Evolutionary conservation across 768 basidiomycete species (phyloP), one percentile per base, ranked within the genome.

Genomic region (Phaeotremella fagi): DNA sequence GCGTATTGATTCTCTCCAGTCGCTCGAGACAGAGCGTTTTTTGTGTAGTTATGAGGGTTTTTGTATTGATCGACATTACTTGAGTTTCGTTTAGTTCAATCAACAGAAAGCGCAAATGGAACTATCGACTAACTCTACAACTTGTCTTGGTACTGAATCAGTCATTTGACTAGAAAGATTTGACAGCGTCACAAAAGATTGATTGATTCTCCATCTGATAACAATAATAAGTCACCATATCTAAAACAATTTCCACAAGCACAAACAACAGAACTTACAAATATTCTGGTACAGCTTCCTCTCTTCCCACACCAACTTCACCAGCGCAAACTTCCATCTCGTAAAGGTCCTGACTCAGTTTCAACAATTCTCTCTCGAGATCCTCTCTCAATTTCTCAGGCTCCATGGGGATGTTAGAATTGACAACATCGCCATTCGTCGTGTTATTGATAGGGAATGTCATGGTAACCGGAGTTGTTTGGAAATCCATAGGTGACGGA

Each of bases 281-380:
- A 29, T 64, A 70, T 3, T 55, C 46, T 12, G 66, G 63, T 4
- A 67, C 66, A 14, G 55, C 52, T 36, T 58, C 61, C 31, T 70
- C 63, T 53, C 59, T 60, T 16, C 61, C 68, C 22, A 44, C 24
- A 6, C 52, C 61, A 2, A 70, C 68, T 36, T 70, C 68, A 12
- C 68, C 68, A 0, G 68, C 65, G 28, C 68, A 70, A 16, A 70
- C 59, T 47, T 70, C 68, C 59, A 70, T 50, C 52, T 70, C 68
- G 48, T 64, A 70, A 38, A 70, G 50, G 37, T 67, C 65, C 45
- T 70, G 68, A 36, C 50, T 54, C n/a, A 70, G 50, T 11, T 50
- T 47, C 27, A 67, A 47, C 9, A 70, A 49, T 25, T 59, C 48
- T 18, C 18, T 35, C 18, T 70, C 68, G 9, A 65, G 33, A 18